Conservation (phyloP, 805 yeast species). For the Zygosaccharomyces lentus region DNA sequence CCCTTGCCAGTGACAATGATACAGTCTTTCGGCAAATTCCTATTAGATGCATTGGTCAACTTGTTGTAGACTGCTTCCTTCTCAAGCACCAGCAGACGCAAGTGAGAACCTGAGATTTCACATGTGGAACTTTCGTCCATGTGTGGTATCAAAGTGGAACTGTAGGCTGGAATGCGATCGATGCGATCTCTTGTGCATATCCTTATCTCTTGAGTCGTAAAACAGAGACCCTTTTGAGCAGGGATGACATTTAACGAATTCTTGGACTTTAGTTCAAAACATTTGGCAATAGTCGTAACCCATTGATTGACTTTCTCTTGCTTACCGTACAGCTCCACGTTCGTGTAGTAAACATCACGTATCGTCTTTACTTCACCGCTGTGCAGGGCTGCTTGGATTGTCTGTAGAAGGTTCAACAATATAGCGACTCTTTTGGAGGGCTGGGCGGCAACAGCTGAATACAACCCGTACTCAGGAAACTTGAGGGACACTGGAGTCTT, state of each 20-base stretch:
- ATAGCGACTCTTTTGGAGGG: constrained; percentile 14
- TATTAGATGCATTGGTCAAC: constrained; percentile 16
- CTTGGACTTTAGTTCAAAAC: constrained; percentile 37
- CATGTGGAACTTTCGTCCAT: constrained; percentile 24
- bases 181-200: constrained; percentile 6
- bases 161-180: constrained; percentile 8
- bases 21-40: constrained; percentile 7
- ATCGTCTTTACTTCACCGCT: constrained; percentile 20
- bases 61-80: constrained; percentile 50
- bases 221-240: constrained; percentile 59
- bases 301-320: constrained; percentile 44
- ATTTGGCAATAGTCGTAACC: constrained; percentile 37
- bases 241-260: constrained; percentile 47
- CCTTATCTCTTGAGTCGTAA: constrained; percentile 12
- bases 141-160: constrained; percentile 40
- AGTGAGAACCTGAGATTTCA: constrained; percentile 2
- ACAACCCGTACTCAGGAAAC: constrained; percentile 15
- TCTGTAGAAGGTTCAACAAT: constrained; percentile 18
- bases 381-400: constrained; percentile 10
- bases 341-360: constrained; percentile 61
- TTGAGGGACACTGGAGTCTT: constrained; percentile 2
- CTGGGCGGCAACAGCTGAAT: constrained; percentile 5
- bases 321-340: constrained; percentile 47
- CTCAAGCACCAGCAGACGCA: constrained; percentile 42
- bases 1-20: constrained; percentile 62